Percentiles rank a stretch among this genome's conserved stretches.
These are phyloP conservation scores for Rhizomucor pusillus DNA, from an alignment of 371 early-diverging fungal species.

Conservation along the genomic window DNA sequence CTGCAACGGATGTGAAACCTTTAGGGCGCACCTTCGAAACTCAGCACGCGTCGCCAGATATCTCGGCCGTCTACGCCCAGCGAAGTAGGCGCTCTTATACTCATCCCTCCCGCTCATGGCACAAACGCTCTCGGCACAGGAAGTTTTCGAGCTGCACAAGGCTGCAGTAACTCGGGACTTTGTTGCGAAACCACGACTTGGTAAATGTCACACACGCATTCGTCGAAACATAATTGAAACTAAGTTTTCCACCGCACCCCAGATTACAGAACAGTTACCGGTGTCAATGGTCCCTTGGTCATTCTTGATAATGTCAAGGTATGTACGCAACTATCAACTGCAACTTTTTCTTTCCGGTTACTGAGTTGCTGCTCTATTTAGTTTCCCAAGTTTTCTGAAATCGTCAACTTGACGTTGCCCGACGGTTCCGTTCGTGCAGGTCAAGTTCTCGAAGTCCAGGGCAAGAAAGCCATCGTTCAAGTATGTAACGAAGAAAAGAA, in stretches of 20 bases:
- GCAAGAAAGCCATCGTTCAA: slow-evolving; percentile 98
- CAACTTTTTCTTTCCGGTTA: slow-evolving; percentile 2
- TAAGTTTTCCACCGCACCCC: slow-evolving; percentile 4
- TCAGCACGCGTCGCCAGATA: too few species aligned
- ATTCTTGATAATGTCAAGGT: slow-evolving; percentile 99
- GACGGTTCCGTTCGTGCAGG: slow-evolving; percentile 97
- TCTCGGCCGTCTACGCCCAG: too few species aligned
- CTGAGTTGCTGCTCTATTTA: slow-evolving; percentile 21
- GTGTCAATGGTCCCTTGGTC: slow-evolving; percentile 99
- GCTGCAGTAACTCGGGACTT: slow-evolving; percentile 90
- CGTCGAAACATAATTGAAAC: neutral
- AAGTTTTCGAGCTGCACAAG: slow-evolving; percentile 70
- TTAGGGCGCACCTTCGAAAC: too few species aligned
- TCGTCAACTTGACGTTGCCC: slow-evolving; percentile 97
- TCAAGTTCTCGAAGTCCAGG: slow-evolving; percentile 99
- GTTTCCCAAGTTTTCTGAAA: slow-evolving; percentile 98
- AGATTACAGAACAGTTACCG: slow-evolving; percentile 99
- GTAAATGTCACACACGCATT: slow-evolving; percentile 39
- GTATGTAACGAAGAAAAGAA: slow-evolving; percentile 28
- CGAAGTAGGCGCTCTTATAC: too few species aligned
- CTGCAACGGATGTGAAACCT: too few species aligned
- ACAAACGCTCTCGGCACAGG: slow-evolving; percentile 43
- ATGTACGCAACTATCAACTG: slow-evolving; percentile 18
- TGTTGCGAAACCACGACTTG: slow-evolving; percentile 85
- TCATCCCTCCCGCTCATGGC: too few species aligned